phyloP scores from a whole-genome alignment of 805 yeast species.

The Ogataea populi-albae region DNA sequence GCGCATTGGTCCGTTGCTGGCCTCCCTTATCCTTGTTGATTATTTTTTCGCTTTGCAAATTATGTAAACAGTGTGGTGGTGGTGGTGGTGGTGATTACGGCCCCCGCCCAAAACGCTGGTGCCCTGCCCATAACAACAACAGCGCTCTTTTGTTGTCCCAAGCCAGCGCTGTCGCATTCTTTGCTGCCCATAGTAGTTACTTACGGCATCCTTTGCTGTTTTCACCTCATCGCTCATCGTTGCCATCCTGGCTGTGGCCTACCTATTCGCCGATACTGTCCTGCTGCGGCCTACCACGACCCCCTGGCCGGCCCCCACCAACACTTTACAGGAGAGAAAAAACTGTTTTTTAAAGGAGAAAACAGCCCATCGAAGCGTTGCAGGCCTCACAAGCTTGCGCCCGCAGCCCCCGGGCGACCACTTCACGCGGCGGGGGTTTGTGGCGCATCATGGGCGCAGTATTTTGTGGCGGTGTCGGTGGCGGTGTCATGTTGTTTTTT shows the following conservation, averaged over 20 bases:
- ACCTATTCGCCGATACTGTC: not conserved
- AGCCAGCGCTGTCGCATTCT: no score
- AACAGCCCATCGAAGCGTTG: no score
- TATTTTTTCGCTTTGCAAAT: conserved; percentile 1
- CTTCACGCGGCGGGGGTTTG: no score
- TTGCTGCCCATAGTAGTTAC: conserved; percentile 8
- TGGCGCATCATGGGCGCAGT: no score
- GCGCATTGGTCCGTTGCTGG: no score
- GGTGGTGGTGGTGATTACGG: not conserved
- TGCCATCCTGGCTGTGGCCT: conserved; percentile 2
- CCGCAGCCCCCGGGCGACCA: not conserved
- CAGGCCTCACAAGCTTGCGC: not conserved
- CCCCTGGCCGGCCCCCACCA: no score
- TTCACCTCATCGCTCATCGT: conserved; percentile 28
- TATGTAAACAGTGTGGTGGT: conserved; percentile 1
- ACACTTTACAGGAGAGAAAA: not conserved
- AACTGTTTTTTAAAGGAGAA: conserved; percentile 3
- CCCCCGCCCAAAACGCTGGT: no score
- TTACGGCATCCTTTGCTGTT: conserved; percentile 31
- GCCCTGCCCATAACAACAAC: no score
- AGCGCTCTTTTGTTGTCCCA: no score
- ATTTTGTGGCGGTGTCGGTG: no score
- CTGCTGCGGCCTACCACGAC: no score
- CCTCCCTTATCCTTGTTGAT: not conserved
- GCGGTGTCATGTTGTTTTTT: no score